Percentiles rank a stretch among this genome's conserved stretches.
Conservation (phyloP, 176 grass and related monocot species). For the Melocanna baccifera region DNA sequence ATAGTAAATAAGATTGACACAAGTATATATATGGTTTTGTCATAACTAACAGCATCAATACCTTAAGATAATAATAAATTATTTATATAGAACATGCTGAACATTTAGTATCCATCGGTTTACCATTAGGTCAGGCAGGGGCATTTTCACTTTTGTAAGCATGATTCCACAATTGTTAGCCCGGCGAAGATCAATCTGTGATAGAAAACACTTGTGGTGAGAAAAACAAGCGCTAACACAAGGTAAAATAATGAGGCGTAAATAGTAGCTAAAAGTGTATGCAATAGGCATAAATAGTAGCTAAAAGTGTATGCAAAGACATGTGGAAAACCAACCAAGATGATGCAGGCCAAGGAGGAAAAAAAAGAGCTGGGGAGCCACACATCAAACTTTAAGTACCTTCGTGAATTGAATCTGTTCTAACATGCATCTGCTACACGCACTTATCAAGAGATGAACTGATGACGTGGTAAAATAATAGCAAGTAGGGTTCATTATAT, state of each 20-base stretch:
- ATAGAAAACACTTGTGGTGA: constrained; percentile 27
- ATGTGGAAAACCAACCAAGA: constrained; percentile 25
- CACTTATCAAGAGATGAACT: constrained; percentile 22
- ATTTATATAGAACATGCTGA: constrained; percentile 5
- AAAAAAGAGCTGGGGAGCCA: background rate
- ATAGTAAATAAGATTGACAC: constrained; percentile 1
- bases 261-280: background rate
- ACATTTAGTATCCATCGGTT: constrained; percentile 15
- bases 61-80: background rate
- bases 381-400: constrained; percentile 20
- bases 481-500: background rate
- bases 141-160: constrained; percentile 99
- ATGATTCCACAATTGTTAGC: constrained; percentile 99
- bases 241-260: constrained; percentile 10
- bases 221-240: constrained; percentile 9
- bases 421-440: constrained; percentile 1
- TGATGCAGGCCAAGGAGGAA: background rate
- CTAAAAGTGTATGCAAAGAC: background rate
- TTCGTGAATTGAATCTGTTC: background rate
- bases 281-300: constrained; percentile 4
- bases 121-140: constrained; percentile 87
- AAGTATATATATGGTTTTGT: background rate
- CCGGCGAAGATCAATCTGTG: constrained; percentile 90
- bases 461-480: constrained; percentile 5
- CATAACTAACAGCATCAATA: background rate